Conservation (phyloP, 1,284 basidiomycete species). For the Pyrrhoderma noxium region DNA sequence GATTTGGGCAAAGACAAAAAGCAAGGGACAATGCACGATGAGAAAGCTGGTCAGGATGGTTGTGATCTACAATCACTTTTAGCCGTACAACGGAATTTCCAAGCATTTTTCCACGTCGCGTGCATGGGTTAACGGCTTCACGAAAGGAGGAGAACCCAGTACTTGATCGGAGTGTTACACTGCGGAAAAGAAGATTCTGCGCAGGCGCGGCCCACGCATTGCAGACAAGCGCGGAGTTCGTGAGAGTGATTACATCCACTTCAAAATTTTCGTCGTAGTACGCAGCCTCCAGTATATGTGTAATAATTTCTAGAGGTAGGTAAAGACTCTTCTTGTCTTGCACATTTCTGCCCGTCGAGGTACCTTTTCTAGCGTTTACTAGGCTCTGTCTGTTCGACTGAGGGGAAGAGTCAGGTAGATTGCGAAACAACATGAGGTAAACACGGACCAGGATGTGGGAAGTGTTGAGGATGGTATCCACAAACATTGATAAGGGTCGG, state of each 20-base stretch:
- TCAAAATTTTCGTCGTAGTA: constrained; percentile 34
- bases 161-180: constrained; percentile 45
- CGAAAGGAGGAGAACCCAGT: constrained; percentile 47
- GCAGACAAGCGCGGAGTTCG: constrained; percentile 53
- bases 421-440: too few relatives aligned
- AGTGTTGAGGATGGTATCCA: too few relatives aligned
- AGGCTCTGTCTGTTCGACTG: too few relatives aligned
- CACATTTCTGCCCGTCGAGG: too few relatives aligned
- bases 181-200: constrained; percentile 56
- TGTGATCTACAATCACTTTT: constrained; percentile 53
- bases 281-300: constrained; percentile 52
- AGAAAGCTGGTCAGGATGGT: constrained; percentile 51
- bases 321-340: too few relatives aligned
- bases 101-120: constrained; percentile 29
- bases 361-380: too few relatives aligned
- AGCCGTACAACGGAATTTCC: constrained; percentile 46
- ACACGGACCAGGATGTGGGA: too few relatives aligned
- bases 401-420: too few relatives aligned
- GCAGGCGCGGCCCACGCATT: constrained; percentile 52
- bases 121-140: constrained; percentile 39
- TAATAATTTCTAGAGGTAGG: constrained; percentile 51
- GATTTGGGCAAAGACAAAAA: constrained; percentile 49
- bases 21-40: constrained; percentile 50
- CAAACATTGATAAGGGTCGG: too few relatives aligned
- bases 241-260: constrained; percentile 37